phyloP scores from a whole-genome alignment of 2,329 filamentous ascomycete species.

The Ascochyta viciae-villosae region DNA sequence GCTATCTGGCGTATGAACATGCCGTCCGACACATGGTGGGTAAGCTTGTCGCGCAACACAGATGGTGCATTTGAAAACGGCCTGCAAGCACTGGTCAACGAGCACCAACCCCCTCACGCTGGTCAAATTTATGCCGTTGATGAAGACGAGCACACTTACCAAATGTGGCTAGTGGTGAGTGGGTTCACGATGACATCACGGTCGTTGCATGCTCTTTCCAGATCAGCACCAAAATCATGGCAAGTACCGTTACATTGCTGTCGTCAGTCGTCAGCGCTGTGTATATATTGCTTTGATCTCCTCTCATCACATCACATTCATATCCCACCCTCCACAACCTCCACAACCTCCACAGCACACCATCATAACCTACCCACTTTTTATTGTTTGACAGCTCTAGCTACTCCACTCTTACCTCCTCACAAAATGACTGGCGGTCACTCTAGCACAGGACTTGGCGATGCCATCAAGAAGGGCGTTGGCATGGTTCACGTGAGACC shows the following conservation, averaged over 20 bases:
- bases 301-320: background rate
- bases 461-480: constrained; percentile 44
- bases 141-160: background rate
- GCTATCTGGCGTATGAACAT: no score
- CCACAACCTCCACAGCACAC: background rate
- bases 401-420: background rate
- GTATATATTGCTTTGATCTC: background rate
- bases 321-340: background rate
- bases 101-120: background rate
- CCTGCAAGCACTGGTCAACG: background rate
- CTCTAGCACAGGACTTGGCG: constrained; percentile 35
- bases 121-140: background rate
- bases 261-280: constrained; percentile 4
- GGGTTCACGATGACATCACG: constrained; percentile 10
- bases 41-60: no score
- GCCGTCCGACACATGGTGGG: no score
- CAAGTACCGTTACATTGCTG: constrained; percentile 1
- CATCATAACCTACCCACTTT: constrained; percentile 1
- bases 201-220: constrained; percentile 7
- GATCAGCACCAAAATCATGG: constrained; percentile 17
- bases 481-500: constrained; percentile 44
- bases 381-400: constrained; percentile 9
- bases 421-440: constrained; percentile 35
- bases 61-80: no score
- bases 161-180: background rate